Conservation (phyloP, 352 stramenopile species). For the Phytophthora ramorum region DNA sequence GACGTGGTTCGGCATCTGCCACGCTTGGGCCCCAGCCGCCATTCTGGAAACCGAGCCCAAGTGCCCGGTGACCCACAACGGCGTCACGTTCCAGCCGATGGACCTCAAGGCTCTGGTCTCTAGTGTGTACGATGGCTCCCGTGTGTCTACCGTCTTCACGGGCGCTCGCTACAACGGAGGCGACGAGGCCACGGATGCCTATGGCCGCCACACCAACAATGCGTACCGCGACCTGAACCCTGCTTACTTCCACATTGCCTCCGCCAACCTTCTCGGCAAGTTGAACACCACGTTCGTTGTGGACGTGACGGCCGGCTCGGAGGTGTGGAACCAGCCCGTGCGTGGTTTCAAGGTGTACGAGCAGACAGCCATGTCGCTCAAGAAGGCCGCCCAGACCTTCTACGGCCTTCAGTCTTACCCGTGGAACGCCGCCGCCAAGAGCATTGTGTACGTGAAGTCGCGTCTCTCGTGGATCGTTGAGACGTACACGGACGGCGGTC, state of each 20-base stretch:
- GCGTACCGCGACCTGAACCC: conserved; percentile 50
- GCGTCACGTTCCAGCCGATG: conserved; percentile 45
- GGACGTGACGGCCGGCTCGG: conserved; percentile 40
- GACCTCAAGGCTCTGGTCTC: conserved; percentile 51
- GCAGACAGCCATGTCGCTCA: conserved; percentile 29
- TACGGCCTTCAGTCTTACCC: conserved; percentile 46
- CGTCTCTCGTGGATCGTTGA: conserved; percentile 51
- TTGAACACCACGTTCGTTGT: conserved; percentile 47
- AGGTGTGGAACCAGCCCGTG: conserved; percentile 70
- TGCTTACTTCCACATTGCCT: conserved; percentile 46
- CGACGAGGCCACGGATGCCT: conserved; percentile 29
- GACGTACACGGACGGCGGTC: conserved; percentile 35
- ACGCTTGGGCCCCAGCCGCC: conserved; percentile 43
- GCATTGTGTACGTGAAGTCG: conserved; percentile 47
- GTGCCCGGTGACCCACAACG: conserved; percentile 42
- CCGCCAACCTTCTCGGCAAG: conserved; percentile 45
- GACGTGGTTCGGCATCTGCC: conserved; percentile 50
- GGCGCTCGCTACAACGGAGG: conserved; percentile 41
- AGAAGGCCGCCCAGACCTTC: conserved; percentile 39
- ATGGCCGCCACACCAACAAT: conserved; percentile 40
- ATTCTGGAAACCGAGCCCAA: conserved; percentile 42
- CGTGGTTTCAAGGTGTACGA: conserved; percentile 46
- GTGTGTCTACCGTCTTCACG: conserved; percentile 36
- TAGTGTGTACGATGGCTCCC: conserved; percentile 37
- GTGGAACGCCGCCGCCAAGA: conserved; percentile 47